A percentile compares a stretch with the other conserved stretches of the same genome.
phyloP scores from a whole-genome alignment of 148 eudicot genomes.

The Drosera capensis region DNA sequence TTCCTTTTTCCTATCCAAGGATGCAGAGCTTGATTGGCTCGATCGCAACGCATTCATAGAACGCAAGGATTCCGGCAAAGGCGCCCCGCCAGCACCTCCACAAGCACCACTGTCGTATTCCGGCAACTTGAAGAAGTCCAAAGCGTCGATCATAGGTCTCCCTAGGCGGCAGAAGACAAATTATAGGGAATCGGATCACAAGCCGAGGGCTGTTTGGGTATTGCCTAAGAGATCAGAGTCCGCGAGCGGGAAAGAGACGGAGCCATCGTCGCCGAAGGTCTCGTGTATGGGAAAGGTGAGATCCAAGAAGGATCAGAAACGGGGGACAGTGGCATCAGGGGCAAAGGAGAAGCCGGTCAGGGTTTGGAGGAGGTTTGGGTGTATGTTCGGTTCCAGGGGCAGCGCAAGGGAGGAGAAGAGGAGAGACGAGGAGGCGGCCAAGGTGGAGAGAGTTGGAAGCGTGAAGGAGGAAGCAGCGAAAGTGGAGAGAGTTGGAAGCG shows the following conservation, averaged over 20 bases:
- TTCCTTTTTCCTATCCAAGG: constrained; percentile 66
- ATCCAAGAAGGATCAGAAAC: constrained; percentile 34
- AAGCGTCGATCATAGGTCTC: constrained; percentile 39
- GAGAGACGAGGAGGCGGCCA: neutral
- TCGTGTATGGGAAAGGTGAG: constrained; percentile 79
- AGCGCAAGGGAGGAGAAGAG: constrained; percentile 2
- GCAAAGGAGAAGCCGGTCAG: constrained; percentile 15
- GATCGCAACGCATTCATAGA: constrained; percentile 61
- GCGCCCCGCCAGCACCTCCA: too few relatives aligned
- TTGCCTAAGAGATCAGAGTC: constrained; percentile 49
- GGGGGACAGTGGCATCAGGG: constrained; percentile 10
- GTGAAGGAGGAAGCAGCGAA: constrained; percentile 7
- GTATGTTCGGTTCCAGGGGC: constrained; percentile 24
- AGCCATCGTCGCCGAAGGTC: constrained; percentile 83
- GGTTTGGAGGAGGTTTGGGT: constrained; percentile 20
- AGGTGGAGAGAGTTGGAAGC: constrained; percentile 8
- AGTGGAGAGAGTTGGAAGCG: constrained; percentile 10
- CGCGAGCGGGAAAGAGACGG: constrained; percentile 23
- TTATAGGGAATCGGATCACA: constrained; percentile 23
- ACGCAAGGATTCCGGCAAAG: constrained; percentile 61
- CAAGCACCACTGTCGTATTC: constrained; percentile 7
- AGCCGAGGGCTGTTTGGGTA: constrained; percentile 23
- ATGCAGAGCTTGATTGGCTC: constrained; percentile 83
- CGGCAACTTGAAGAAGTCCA: constrained; percentile 21
- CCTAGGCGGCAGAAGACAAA: constrained; percentile 53